Evolutionary conservation across 768 basidiomycete species (phyloP).

Genomic region (Inosperma sp.): DNA sequence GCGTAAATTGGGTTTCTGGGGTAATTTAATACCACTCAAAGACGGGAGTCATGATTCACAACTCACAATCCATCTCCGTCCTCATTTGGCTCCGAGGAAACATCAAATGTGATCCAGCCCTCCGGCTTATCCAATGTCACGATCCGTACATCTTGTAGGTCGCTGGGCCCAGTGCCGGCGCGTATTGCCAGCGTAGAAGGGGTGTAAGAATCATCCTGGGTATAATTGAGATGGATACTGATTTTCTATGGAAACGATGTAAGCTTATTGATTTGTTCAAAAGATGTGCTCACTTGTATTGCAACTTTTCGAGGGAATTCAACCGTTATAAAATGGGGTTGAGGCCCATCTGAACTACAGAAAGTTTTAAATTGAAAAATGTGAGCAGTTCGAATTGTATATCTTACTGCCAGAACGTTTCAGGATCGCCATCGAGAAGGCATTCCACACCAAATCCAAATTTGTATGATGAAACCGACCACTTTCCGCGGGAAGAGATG

Average conservation of each 20-base stretch:
- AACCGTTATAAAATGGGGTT: constrained; percentile 93
- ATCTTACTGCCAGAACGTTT: constrained; percentile 97
- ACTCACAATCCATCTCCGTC: constrained; percentile 76
- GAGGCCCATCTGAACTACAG: constrained; percentile 84
- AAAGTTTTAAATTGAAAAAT: neutral
- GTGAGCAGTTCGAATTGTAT: neutral
- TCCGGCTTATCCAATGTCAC: constrained; percentile 87
- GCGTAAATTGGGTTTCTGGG: constrained; percentile 80
- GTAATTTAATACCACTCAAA: constrained; percentile 5
- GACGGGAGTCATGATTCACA: constrained; percentile 11
- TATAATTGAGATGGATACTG: constrained; percentile 74
- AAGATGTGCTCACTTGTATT: constrained; percentile 65
- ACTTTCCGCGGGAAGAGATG: constrained; percentile 84
- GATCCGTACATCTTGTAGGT: constrained; percentile 87
- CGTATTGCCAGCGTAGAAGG: constrained; percentile 87
- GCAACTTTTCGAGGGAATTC: constrained; percentile 89
- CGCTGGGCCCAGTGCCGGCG: constrained; percentile 86
- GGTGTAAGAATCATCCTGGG: constrained; percentile 93
- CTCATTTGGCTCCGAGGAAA: constrained; percentile 73
- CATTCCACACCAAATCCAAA: constrained; percentile 96
- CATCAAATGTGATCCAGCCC: constrained; percentile 89
- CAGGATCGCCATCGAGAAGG: constrained; percentile 79
- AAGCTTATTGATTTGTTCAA: neutral
- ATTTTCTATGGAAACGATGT: constrained; percentile 61
- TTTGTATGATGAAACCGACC: constrained; percentile 96